phyloP scores from a whole-genome alignment of 1,139 yeast species.

The Sugiyamaella japonica region DNA sequence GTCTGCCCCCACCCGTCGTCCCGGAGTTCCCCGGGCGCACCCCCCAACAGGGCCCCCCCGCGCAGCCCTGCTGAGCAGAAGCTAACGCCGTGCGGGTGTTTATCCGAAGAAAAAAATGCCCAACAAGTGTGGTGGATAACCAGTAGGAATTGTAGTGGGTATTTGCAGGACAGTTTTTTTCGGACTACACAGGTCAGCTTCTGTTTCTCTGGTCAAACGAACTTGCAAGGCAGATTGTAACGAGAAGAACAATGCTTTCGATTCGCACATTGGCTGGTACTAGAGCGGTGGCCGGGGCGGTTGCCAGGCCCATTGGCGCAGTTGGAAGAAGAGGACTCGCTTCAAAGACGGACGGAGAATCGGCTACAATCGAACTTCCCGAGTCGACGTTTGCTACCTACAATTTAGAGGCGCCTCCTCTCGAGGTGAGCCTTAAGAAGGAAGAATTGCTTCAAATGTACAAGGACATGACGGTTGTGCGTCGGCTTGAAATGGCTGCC shows the following conservation, averaged over 20 bases:
- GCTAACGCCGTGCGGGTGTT: background rate
- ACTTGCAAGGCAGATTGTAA: background rate
- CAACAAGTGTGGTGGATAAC: background rate
- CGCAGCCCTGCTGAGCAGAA: background rate
- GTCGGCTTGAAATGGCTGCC: conserved; percentile 99
- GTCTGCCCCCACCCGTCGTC: background rate
- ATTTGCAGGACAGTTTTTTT: background rate
- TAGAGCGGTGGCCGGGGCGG: background rate
- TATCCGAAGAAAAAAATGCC: background rate
- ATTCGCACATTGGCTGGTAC: conserved; percentile 4
- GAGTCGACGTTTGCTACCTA: conserved; percentile 83
- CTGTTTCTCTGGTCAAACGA: background rate
- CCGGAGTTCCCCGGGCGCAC: background rate
- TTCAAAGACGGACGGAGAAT: conserved; percentile 12
- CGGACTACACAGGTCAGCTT: background rate
- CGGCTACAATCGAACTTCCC: conserved; percentile 56
- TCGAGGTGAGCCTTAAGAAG: conserved; percentile 76
- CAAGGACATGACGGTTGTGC: conserved; percentile 86
- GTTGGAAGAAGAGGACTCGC: background rate
- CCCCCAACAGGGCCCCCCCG: too few relatives aligned
- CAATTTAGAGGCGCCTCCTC: conserved; percentile 65
- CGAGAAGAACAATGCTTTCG: conserved; percentile 6
- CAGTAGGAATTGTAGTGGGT: background rate
- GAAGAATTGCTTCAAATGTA: conserved; percentile 84
- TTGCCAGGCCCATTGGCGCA: conserved; percentile 2